Evolutionary conservation across 106 monocot species (phyloP).

Genomic region (Acorus calamus): DNA sequence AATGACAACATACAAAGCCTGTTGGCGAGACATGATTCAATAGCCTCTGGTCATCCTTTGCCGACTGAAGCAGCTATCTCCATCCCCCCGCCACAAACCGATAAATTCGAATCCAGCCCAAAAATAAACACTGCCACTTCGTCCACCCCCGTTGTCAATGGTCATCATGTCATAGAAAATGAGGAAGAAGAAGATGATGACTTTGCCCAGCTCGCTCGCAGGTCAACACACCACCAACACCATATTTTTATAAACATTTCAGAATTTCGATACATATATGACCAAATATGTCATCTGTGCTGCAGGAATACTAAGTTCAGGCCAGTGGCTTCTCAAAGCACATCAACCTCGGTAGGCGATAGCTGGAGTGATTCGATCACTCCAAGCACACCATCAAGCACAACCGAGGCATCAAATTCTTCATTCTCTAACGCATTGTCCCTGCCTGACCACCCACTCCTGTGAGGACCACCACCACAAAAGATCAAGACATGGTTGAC

Average conservation of each 20-base stretch:
- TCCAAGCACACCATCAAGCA: constrained; percentile 2
- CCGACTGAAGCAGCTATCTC: constrained; percentile 16
- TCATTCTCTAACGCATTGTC: constrained; percentile 38
- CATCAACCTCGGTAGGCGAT: constrained; percentile 4
- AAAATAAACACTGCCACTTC: constrained; percentile 5
- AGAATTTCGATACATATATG: too few relatives aligned
- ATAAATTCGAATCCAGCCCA: constrained; percentile 8
- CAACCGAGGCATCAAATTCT: constrained; percentile 35
- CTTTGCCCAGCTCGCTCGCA: constrained; percentile 65
- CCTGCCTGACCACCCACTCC: constrained; percentile 50
- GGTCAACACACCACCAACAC: constrained; percentile 15
- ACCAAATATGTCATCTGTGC: too few relatives aligned
- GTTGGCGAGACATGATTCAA: constrained; percentile 57
- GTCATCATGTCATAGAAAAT: constrained; percentile 13
- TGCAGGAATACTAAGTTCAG: constrained; percentile 49
- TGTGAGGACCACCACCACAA: constrained; percentile 21
- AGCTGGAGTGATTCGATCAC: constrained; percentile 12
- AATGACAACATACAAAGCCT: constrained; percentile 73
- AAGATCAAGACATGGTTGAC: constrained; percentile 74
- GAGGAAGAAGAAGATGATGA: constrained; percentile 58
- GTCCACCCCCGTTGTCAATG: neutral
- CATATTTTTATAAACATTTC: neutral
- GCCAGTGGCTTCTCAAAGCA: constrained; percentile 10
- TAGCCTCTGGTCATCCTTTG: constrained; percentile 51
- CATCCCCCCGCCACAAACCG: too few relatives aligned